Base-by-base conservation (phyloP, 2,329 filamentous ascomycete genomes). In the Fusarium poae region DNA sequence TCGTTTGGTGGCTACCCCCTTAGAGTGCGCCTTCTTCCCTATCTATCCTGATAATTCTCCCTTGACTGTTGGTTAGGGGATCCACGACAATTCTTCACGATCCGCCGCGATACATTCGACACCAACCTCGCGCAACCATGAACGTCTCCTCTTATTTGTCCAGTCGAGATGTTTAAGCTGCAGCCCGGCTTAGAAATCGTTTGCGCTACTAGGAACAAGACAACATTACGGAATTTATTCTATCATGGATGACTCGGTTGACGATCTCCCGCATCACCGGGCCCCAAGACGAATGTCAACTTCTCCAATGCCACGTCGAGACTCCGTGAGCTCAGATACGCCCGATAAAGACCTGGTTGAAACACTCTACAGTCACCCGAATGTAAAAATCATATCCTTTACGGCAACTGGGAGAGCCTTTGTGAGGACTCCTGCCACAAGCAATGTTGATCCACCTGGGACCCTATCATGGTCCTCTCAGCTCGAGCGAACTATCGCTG, bases 401-500 rank as follows among this genome's bases (percentile, higher is more conserved):
- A 83, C 77, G 20, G 81, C 80, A 23, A 79, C 78, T 25, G 75
- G 74, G 18, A 67, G 72, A 53, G 67, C 71, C 20, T 59, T 74
- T n/a, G 68, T 77, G 44, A 62, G 80, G 69, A 73, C 78, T 69
- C 73, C 79, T 50, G 55, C 54, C 32, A 35, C 66, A 62, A 67
- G 79, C 59, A 67, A 79, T 57, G 76, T 86, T 72, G 78, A 87
- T 61, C 77, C 87, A 58, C 82, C 88, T 25, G 89, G 91, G 65
- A 89, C 89, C 0, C 81, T 96, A 50, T 85, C 91, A 54, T 95
- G 91, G 89, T 86, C 85, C 49, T 92, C 92, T 4, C 85, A 88
- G n/a, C 88, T 91, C 2, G 93, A 97, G 78, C 87, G 91, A 73
- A 95, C 92, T 0, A 89, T 97, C 67, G 93, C 94, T 61, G 86